Evolutionary conservation across 305 asterid species (phyloP), one percentile per base, ranked within the genome.

Genomic region (Fraxinus platypoda): DNA sequence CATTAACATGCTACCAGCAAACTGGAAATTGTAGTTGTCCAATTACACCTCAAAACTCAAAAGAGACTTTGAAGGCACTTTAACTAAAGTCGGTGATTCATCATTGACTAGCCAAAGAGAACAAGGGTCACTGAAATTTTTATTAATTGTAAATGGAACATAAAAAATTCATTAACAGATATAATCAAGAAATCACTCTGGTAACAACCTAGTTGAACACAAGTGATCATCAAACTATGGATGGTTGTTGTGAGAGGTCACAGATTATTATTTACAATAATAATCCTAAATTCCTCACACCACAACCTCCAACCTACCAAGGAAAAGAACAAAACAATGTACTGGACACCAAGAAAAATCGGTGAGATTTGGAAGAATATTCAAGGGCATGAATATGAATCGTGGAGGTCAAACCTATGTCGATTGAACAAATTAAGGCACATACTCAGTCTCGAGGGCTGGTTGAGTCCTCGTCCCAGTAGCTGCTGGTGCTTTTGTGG

Each of bases 401-500:
- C 17, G 72, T 62, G 11, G 72, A 62, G 33, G 72, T 3, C 17
- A 62, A 49, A 62, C 33, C 12, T 25, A 21, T 13, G 25, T 35
- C 26, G 31, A 54, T 9, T 54, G 33, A 70, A 70, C 49, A 46
- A 43, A 8, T 78, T 70, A 88, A 6, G 93, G 92, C 78, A 86
- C 87, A 57, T 91, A 91, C 84, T 92, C 94, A 0, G 89, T 88
- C 90, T 94, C 97, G 3, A 92, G 84, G 3, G 87, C 81, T 0
- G 97, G 98, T 70, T 83, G 93, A 9, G 98, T 92, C 77, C 98
- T 83, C 23, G 95, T 94, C 77, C 89, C 91, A 0, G 89, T 74
- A 31, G 98, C 98, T 35, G 92, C 88, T 15, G 98, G 98, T 31
- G 97, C 98, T 82, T 84, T 91, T 1, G 95, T 90, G 83, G 81